Percentiles rank a stretch among this genome's conserved stretches.
Conservation (phyloP, 2,329 filamentous ascomycete species). For the Talaromyces sp. region DNA sequence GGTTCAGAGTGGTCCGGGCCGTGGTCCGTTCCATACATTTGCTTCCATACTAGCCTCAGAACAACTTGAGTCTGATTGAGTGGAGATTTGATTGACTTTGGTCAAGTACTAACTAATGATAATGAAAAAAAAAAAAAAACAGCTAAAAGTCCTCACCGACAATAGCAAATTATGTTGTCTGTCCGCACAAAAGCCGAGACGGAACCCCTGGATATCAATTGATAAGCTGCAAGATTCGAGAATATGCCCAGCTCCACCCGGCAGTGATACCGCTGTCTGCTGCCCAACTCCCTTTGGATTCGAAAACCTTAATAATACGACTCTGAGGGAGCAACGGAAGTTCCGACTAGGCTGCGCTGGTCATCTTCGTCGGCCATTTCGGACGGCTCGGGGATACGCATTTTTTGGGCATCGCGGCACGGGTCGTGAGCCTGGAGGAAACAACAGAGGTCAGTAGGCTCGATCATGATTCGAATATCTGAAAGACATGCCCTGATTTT, state of each 20-base stretch:
- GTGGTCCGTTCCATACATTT: not conserved
- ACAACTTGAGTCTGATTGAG: too few species aligned
- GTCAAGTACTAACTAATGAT: not conserved
- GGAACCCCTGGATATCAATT: not conserved
- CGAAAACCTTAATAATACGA: not conserved
- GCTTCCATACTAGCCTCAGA: not conserved
- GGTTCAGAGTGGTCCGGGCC: not conserved
- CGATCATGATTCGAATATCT: too few species aligned
- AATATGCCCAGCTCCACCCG: not conserved
- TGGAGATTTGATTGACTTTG: not conserved
- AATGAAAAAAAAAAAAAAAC: not conserved
- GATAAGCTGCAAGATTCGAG: not conserved
- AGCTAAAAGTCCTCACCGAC: not conserved
- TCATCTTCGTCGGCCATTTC: not conserved
- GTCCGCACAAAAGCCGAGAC: not conserved
- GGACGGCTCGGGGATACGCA: not conserved
- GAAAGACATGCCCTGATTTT: slow-evolving; percentile 7
- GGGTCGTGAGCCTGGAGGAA: slow-evolving; percentile 5
- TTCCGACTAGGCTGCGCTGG: not conserved
- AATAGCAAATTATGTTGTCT: not conserved
- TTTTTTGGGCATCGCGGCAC: not conserved
- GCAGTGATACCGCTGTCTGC: not conserved
- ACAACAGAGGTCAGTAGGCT: not conserved
- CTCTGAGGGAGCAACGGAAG: not conserved
- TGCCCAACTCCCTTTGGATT: not conserved